These are phyloP conservation scores for Seiridium unicorne DNA, from an alignment of 2,329 filamentous ascomycete species.

Conservation along the genomic window DNA sequence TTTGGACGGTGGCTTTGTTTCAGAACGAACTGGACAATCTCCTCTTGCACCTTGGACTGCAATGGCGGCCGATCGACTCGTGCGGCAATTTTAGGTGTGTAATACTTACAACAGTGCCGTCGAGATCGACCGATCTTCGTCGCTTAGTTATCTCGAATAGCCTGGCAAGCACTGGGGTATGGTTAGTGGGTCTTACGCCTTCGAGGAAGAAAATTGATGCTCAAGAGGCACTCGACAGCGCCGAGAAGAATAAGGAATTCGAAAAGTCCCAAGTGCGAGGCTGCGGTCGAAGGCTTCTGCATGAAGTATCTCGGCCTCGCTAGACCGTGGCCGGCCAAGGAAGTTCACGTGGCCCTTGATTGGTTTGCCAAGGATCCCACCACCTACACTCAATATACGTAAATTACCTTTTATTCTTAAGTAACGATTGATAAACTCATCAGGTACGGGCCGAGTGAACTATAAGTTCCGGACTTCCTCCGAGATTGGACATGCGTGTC, in stretches of 20 bases:
- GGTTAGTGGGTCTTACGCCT: conserved; percentile 12
- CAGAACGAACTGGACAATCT: conserved; percentile 48
- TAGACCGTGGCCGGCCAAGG: conserved; percentile 28
- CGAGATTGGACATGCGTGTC: conserved; percentile 14
- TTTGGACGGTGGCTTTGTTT: conserved; percentile 49
- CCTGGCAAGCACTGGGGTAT: conserved; percentile 27
- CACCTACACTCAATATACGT: conserved; percentile 31
- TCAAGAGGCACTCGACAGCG: conserved; percentile 19
- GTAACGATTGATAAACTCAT: neutral
- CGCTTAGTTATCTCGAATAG: conserved; percentile 27
- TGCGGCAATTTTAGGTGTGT: conserved; percentile 53
- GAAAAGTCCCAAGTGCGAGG: conserved; percentile 26
- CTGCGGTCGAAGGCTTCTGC: conserved; percentile 28
- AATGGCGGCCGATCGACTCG: conserved; percentile 33
- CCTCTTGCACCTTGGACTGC: conserved; percentile 36
- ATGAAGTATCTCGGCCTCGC: conserved; percentile 26
- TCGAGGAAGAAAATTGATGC: conserved; percentile 18
- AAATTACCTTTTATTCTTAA: neutral
- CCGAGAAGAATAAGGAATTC: conserved; percentile 23
- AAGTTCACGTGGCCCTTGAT: conserved; percentile 26
- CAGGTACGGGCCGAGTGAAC: conserved; percentile 18
- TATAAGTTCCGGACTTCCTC: conserved; percentile 15
- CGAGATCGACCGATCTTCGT: conserved; percentile 17
- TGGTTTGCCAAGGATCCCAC: conserved; percentile 30
- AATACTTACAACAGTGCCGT: conserved; percentile 39